Evolutionary conservation across 2,329 filamentous ascomycete genomes (phyloP).

Genomic region (Colletotrichum sojae): DNA sequence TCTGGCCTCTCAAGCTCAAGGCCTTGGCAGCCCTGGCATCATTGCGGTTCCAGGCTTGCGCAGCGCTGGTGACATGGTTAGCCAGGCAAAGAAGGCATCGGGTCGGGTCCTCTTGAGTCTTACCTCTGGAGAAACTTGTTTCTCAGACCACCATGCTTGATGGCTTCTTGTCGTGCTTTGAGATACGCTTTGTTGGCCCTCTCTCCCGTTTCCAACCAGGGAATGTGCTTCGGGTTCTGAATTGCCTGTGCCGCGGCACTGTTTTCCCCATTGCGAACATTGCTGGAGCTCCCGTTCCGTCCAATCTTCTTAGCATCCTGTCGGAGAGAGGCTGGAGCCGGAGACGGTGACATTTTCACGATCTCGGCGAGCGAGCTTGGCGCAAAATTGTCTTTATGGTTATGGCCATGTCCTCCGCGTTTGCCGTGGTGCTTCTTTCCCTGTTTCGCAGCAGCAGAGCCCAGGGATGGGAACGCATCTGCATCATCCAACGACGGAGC

Average conservation of each 20-base stretch:
- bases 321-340: slow-evolving; percentile 73
- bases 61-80: slow-evolving; percentile 72
- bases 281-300: slow-evolving; percentile 76
- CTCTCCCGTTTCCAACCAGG: slow-evolving; percentile 95
- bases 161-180: slow-evolving; percentile 94
- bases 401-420: slow-evolving; percentile 83
- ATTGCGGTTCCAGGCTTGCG: slow-evolving; percentile 98
- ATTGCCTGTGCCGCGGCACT: slow-evolving; percentile 88
- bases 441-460: slow-evolving; percentile 80
- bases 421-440: slow-evolving; percentile 96
- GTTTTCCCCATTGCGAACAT: slow-evolving; percentile 79
- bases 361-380: slow-evolving; percentile 92
- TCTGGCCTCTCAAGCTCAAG: slow-evolving; percentile 92
- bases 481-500: slow-evolving; percentile 91
- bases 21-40: slow-evolving; percentile 97
- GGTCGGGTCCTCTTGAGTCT: slow-evolving; percentile 39
- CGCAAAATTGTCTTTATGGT: slow-evolving; percentile 75
- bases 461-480: slow-evolving; percentile 93
- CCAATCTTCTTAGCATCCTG: slow-evolving; percentile 72
- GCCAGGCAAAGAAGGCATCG: background rate
- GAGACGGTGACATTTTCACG: slow-evolving; percentile 93
- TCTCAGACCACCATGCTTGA: slow-evolving; percentile 94
- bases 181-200: slow-evolving; percentile 94
- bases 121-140: slow-evolving; percentile 98
- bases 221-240: slow-evolving; percentile 89